Base-by-base conservation (phyloP, 441 rosid genomes). In the Kokia cookei region DNA sequence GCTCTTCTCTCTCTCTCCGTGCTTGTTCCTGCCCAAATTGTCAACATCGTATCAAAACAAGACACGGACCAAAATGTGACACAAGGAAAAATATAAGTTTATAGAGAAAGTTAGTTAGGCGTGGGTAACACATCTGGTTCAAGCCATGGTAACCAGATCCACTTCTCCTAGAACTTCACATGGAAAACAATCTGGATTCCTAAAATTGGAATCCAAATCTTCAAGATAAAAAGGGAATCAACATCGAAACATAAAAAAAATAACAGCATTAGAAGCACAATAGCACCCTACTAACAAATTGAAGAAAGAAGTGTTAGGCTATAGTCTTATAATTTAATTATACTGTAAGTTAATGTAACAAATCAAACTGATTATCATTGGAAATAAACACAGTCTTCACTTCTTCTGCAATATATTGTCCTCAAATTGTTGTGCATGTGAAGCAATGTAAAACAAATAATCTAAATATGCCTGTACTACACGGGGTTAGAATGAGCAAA, bases 1-100 rank as follows among this genome's bases (percentile, higher is more conserved):
- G 79, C 76, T 83, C 87, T 59, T 87, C 91, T 73, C 82, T 82
- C 73, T 87, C 89, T 69, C 70, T 84, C 43, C 79, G 81, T 5
- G 78, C 85, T 84, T 81, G 86, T 78, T 84, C 91, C 91, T 87
- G 78, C 27, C 14, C 19, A 60, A 27, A 55, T 66, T 32, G 45
- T 57, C 50, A 51, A 48, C 2, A 62, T 51, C 42, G 3, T 10
- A 73, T 48, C 27, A 62, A 62, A 60, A 26, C 15, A 9, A 7
- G 10, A 17, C 3, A 51, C 32, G 37, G 37, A 55, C 40, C 13
- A 22, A 57, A 4, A 68, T 50, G 42, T 1, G 12, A 22, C 19
- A 61, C 32, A 13, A 61, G 9, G n/a, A 27, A 0, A 61, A 13
- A 35, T 10, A 61, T 14, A 24, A 40, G 53, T 45, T 47, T 45